These are phyloP conservation scores for Monosporascus sp. DNA, from an alignment of 2,329 filamentous ascomycete species.

Conservation along the genomic window DNA sequence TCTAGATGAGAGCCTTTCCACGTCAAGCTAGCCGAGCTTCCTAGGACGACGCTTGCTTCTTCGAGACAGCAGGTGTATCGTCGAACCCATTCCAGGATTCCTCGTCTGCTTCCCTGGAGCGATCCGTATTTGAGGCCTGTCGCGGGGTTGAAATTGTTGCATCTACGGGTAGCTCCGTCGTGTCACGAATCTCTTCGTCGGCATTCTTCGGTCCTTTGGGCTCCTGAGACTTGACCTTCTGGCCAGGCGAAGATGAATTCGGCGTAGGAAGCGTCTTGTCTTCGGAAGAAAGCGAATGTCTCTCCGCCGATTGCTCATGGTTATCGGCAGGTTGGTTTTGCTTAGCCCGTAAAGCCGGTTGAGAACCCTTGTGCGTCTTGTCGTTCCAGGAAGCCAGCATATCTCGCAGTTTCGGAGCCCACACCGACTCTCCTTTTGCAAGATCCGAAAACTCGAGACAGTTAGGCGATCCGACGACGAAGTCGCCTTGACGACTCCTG, in stretches of 20 bases:
- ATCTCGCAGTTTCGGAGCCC: slow-evolving; percentile 67
- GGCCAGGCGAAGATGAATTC: slow-evolving; percentile 6
- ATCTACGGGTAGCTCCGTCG: background rate
- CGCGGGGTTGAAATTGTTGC: slow-evolving; percentile 2
- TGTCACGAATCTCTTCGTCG: background rate
- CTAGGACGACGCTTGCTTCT: background rate
- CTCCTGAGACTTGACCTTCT: slow-evolving; percentile 1
- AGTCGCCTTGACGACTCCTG: slow-evolving; percentile 76
- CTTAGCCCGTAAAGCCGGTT: slow-evolving; percentile 11
- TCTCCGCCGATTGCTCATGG: background rate
- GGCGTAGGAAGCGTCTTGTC: slow-evolving; percentile 3
- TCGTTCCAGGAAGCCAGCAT: slow-evolving; percentile 40
- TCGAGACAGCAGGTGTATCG: slow-evolving; percentile 16
- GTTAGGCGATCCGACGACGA: slow-evolving; percentile 62
- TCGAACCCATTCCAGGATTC: slow-evolving; percentile 38
- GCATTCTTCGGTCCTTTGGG: background rate
- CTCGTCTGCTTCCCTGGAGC: slow-evolving; percentile 17
- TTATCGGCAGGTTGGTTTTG: slow-evolving; percentile 2
- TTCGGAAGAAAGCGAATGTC: background rate
- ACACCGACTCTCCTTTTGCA: slow-evolving; percentile 68
- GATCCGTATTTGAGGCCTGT: slow-evolving; percentile 4
- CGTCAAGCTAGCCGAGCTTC: too few species aligned
- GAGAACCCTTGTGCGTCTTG: slow-evolving; percentile 7
- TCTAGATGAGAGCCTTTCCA: too few species aligned
- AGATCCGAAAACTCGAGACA: slow-evolving; percentile 77